Base-by-base conservation (phyloP, 1,139 yeast genomes). In the Yamadazyma taylorii region DNA sequence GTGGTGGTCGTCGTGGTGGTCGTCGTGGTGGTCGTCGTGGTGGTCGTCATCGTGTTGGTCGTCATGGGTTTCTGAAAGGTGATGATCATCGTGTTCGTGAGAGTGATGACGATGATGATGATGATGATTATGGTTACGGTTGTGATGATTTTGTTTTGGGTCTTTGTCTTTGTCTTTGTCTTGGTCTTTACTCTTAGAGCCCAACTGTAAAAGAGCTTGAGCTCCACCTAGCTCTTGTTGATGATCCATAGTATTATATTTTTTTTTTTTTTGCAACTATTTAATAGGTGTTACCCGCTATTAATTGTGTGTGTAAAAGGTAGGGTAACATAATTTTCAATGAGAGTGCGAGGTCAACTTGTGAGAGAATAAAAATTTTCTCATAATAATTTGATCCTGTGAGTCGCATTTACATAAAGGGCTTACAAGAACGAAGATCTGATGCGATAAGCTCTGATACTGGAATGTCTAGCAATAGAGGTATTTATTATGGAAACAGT, bases 221-320 rank as follows among this genome's bases (percentile, higher is more conserved):
- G 75, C 75, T 10, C 75, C 75, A 13, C 74, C 75, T 22, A 69
- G 59, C 46, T 68, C 72, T 46, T 58, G 70, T 44, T 62, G 70
- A 37, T 58, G 51, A 40, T 65, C 61, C 69, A 64, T 63, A 8
- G 9, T 17, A 16, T 24, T 16, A 13, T 30, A n/a, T n/a, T n/a
- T n/a, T n/a, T n/a, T n/a, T n/a, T n/a, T n/a, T 31, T 37, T 45
- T 41, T 47, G 46, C 46, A 43, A 33, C 46, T 31, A 14, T 23
- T 25, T 23, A 26, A 26, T 15, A 34, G 32, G 45, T 48, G 58
- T 51, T 48, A 52, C 56, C 56, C 56, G 55, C 48, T 50, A 35
- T 32, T 33, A 8, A 6, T 19, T 6, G 21, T 19, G 5, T 6
- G 8, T 19, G 21, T 31, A 31, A 17, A 38, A 29, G 34, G 38